phyloP scores from a whole-genome alignment of 164 flowering plant genomes.

The Stephania cephalantha region DNA sequence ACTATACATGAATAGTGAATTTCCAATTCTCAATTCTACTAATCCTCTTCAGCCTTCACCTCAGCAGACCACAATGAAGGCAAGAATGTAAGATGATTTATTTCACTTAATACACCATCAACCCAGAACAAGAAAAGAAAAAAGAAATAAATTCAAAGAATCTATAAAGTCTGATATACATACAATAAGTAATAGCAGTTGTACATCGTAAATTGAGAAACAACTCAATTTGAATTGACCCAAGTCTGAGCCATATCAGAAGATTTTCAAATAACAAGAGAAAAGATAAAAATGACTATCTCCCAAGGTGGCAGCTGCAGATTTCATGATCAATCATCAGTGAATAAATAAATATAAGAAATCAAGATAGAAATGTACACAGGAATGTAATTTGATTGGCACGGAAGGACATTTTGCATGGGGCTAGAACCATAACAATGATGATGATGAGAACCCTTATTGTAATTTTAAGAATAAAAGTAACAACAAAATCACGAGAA shows the following conservation, averaged over 20 bases:
- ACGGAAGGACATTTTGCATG: neutral
- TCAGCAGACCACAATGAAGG: neutral
- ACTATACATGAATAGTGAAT: neutral
- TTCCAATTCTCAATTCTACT: neutral
- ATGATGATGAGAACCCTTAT: neutral
- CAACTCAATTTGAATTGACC: neutral
- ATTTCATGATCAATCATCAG: neutral
- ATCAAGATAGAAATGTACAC: neutral
- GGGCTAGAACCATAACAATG: neutral
- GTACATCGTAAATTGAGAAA: too few relatives aligned
- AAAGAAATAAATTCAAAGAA: neutral
- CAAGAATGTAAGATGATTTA: neutral
- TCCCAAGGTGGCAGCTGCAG: neutral
- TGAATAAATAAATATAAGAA: neutral
- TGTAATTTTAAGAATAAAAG: too few relatives aligned
- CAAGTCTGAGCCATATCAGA: neutral
- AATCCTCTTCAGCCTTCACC: neutral
- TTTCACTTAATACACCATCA: neutral
- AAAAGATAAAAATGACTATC: neutral
- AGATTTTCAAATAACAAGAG: neutral
- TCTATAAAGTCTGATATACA: neutral
- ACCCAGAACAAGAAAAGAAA: neutral
- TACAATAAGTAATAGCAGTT: too few relatives aligned
- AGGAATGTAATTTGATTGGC: neutral
- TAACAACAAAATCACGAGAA: neutral